These are phyloP conservation scores for Trichosanthes cucumerina DNA, from an alignment of 306 rosid species.

Conservation along the genomic window DNA sequence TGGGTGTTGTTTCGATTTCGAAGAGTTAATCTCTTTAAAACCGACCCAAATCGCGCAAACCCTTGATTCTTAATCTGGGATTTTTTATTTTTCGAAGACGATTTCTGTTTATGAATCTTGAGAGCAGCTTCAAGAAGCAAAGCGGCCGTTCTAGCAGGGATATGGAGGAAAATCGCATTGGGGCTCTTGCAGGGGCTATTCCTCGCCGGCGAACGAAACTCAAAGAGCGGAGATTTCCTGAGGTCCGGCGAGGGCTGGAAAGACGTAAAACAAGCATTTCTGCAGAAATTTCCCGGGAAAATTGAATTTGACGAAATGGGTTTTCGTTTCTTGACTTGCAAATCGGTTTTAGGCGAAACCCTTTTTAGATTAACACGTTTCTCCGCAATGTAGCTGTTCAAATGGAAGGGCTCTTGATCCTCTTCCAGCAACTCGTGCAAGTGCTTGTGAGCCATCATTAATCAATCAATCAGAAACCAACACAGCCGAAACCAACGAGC, in stretches of 20 bases:
- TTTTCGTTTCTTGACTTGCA: constrained; percentile 25
- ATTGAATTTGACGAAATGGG: constrained; percentile 18
- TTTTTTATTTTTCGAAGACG: constrained; percentile 23
- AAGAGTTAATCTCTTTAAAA: constrained; percentile 39
- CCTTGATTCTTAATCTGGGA: constrained; percentile 21
- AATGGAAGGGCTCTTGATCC: constrained; percentile 62
- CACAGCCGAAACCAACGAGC: too few species aligned
- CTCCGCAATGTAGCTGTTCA: constrained; percentile 42
- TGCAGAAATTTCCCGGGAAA: constrained; percentile 30
- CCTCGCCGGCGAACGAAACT: constrained; percentile 37
- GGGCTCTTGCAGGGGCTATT: constrained; percentile 35
- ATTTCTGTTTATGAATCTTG: constrained; percentile 56
- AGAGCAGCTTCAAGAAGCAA: constrained; percentile 76
- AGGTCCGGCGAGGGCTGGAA: constrained; percentile 45
- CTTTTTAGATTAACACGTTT: constrained; percentile 26
- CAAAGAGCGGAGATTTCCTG: constrained; percentile 59
- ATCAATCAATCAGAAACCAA: not conserved
- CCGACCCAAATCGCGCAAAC: constrained; percentile 52
- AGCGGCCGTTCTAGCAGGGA: constrained; percentile 63
- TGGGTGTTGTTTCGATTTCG: constrained; percentile 24
- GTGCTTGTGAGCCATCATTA: constrained; percentile 36
- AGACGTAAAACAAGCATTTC: constrained; percentile 53
- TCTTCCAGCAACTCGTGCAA: constrained; percentile 40
- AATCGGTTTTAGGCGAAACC: constrained; percentile 16
- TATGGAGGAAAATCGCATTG: constrained; percentile 52